Evolutionary conservation across 176 grass and related monocot species (phyloP).

Genomic region (Tillandsia fasciculata): DNA sequence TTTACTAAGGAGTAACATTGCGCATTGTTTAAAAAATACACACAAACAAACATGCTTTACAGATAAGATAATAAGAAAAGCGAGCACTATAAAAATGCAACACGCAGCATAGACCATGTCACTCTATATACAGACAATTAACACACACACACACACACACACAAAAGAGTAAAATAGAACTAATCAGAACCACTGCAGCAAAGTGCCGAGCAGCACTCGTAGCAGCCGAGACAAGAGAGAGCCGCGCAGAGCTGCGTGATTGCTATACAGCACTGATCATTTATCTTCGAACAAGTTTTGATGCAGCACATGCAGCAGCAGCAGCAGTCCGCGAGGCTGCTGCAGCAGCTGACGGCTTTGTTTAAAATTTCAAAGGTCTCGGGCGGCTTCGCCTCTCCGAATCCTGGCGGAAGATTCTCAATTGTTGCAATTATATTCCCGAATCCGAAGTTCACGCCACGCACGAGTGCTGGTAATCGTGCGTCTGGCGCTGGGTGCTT

Average conservation of each 20-base stretch:
- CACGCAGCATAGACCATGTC: not conserved
- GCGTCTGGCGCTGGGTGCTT: slow-evolving; percentile 18
- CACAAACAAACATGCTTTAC: too few species aligned
- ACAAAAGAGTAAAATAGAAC: slow-evolving; percentile 7
- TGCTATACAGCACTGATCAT: slow-evolving; percentile 57
- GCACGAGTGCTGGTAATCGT: slow-evolving; percentile 17
- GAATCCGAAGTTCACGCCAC: slow-evolving; percentile 48
- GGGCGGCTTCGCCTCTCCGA: slow-evolving; percentile 26
- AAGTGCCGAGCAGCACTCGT: slow-evolving; percentile 58
- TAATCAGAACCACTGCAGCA: slow-evolving; percentile 47
- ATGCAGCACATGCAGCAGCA: slow-evolving; percentile 79
- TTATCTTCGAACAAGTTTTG: slow-evolving; percentile 58
- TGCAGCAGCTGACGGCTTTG: slow-evolving; percentile 59
- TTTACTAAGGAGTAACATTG: too few species aligned
- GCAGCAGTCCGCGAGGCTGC: slow-evolving; percentile 31
- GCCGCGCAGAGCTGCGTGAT: slow-evolving; percentile 51
- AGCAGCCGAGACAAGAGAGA: slow-evolving; percentile 68
- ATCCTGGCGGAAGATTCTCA: slow-evolving; percentile 36
- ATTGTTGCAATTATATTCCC: slow-evolving; percentile 56
- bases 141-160: not conserved
- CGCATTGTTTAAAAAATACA: too few species aligned
- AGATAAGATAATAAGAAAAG: not conserved
- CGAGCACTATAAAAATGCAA: not conserved
- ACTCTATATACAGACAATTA: slow-evolving; percentile 24
- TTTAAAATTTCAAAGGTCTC: slow-evolving; percentile 37